A percentile compares a stretch with the other conserved stretches of the same genome.
Conservation (phyloP, 2,329 filamentous ascomycete species). For the Fonsecaea pedrosoi region DNA sequence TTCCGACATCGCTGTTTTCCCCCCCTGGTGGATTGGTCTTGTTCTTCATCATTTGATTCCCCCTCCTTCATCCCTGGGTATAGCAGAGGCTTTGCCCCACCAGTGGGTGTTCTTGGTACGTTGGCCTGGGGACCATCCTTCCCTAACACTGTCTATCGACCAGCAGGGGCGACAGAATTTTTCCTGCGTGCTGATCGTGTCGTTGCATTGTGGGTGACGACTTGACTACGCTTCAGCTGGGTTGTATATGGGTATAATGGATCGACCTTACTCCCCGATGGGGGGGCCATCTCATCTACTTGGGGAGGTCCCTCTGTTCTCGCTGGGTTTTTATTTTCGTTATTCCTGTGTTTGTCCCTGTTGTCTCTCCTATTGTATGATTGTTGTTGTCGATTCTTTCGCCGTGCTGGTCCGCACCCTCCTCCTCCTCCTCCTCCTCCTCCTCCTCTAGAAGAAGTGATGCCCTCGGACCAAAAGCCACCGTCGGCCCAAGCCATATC, state of each 20-base stretch:
- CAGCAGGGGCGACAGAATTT: slow-evolving; percentile 1
- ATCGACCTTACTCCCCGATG: slow-evolving; percentile 3
- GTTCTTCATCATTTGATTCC: background rate
- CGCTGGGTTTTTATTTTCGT: slow-evolving; percentile 6
- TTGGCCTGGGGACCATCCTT: background rate
- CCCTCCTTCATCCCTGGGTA: background rate
- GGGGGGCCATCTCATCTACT: background rate
- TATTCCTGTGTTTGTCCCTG: background rate
- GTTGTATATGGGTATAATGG: background rate
- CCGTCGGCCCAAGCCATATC: background rate
- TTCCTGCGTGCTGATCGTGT: slow-evolving; percentile 9
- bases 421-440: background rate
- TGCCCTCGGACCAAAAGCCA: background rate
- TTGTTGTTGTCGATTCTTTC: background rate
- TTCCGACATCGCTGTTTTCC: slow-evolving; percentile 9
- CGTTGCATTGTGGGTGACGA: background rate
- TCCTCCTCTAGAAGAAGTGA: background rate
- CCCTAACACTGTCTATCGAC: background rate
- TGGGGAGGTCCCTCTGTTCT: background rate
- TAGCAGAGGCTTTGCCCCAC: background rate
- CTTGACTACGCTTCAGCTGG: background rate
- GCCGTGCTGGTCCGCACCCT: background rate
- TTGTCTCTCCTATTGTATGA: background rate
- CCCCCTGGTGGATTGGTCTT: background rate
- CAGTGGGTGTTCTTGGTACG: background rate